These are phyloP conservation scores for Neolentinus lepideus DNA, from an alignment of 1,284 basidiomycete species.

Conservation along the genomic window DNA sequence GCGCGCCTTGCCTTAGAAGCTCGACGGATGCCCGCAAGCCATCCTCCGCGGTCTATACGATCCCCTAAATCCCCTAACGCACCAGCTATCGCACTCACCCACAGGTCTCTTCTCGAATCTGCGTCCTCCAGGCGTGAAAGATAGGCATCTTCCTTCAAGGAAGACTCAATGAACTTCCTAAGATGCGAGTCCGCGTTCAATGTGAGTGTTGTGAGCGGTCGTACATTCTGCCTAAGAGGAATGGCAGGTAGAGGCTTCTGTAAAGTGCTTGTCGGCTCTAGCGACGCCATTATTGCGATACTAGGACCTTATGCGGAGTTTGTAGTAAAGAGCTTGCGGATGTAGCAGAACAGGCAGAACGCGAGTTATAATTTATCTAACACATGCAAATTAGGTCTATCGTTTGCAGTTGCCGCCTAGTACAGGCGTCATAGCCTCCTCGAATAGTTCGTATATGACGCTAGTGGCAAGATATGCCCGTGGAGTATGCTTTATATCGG, in stretches of 20 bases:
- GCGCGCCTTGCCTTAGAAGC: not conserved
- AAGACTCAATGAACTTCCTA: slow-evolving; percentile 8
- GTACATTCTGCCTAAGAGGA: not conserved
- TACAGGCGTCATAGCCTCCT: too few relatives aligned
- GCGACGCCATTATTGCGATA: not conserved
- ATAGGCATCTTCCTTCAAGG: slow-evolving; percentile 10
- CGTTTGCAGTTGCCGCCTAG: too few relatives aligned
- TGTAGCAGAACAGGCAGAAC: too few relatives aligned
- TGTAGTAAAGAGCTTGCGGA: not conserved
- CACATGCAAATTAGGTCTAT: too few relatives aligned
- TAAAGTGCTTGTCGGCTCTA: not conserved
- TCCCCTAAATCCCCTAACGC: slow-evolving; percentile 30
- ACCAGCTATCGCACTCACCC: slow-evolving; percentile 20
- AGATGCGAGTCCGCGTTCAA: slow-evolving; percentile 12
- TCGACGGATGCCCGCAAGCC: slow-evolving; percentile 23
- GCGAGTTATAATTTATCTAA: too few relatives aligned
- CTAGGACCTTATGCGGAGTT: not conserved
- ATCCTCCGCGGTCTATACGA: slow-evolving; percentile 24
- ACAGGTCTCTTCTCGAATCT: slow-evolving; percentile 20
- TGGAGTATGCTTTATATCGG: not conserved
- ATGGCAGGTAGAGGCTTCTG: slow-evolving; percentile 7
- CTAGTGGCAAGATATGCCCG: not conserved
- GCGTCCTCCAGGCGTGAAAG: slow-evolving; percentile 5
- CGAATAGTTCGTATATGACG: too few relatives aligned
- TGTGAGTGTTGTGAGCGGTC: slow-evolving; percentile 6